phyloP scores from a whole-genome alignment of 2,329 filamentous ascomycete species.

The Paradendryphiella salina region DNA sequence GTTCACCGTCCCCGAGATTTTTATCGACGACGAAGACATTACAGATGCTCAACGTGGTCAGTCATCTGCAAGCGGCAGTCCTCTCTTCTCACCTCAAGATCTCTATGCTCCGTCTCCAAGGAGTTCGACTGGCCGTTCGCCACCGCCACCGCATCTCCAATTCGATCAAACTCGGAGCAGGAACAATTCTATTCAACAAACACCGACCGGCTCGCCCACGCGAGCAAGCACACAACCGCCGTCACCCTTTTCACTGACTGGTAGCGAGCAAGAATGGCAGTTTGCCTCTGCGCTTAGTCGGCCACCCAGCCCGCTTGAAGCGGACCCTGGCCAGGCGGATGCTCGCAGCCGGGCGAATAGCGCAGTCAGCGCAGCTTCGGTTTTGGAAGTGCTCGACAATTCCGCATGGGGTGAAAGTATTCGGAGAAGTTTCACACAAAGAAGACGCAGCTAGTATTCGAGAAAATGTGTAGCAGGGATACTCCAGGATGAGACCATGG shows the following conservation, averaged over 20 bases:
- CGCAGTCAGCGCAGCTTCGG: slow-evolving; percentile 72
- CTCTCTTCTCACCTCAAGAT: slow-evolving; percentile 40
- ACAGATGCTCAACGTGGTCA: slow-evolving; percentile 45
- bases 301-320: slow-evolving; percentile 44
- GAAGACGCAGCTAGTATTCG: slow-evolving; percentile 44
- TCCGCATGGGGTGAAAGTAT: slow-evolving; percentile 95
- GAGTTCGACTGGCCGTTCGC: slow-evolving; percentile 32
- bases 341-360: slow-evolving; percentile 67
- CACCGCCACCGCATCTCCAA: slow-evolving; percentile 31
- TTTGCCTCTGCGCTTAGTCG: slow-evolving; percentile 51
- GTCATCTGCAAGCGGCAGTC: slow-evolving; percentile 41
- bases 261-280: slow-evolving; percentile 49
- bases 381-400: slow-evolving; percentile 83
- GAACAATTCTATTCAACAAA: slow-evolving; percentile 47
- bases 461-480: background rate
- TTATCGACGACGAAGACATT: slow-evolving; percentile 76
- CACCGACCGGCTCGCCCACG: slow-evolving; percentile 42
- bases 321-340: slow-evolving; percentile 31
- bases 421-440: slow-evolving; percentile 77
- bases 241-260: slow-evolving; percentile 37
- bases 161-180: slow-evolving; percentile 37
- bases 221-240: slow-evolving; percentile 29
- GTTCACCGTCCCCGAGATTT: slow-evolving; percentile 85
- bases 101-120: slow-evolving; percentile 23
- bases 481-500: background rate